These are phyloP conservation scores for Tetrahymena borealis DNA, from an alignment of 73 alveolate genomes.

Conservation along the genomic window DNA sequence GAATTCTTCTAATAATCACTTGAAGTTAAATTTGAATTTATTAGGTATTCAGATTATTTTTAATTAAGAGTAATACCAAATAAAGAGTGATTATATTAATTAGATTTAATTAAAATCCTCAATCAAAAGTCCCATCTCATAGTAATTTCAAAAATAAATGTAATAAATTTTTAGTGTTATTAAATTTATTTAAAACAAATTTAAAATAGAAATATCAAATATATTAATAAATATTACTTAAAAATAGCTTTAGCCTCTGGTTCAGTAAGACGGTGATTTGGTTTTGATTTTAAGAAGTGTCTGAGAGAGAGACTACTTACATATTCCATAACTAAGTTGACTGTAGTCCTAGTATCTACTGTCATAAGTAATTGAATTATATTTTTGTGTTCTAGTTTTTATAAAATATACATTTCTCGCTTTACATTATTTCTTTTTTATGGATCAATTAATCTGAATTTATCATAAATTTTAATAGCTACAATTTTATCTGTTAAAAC, in stretches of 20 bases:
- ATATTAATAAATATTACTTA: background rate
- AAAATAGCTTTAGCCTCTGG: conserved; percentile 40
- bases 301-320: conserved; percentile 35
- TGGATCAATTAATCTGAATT: conserved; percentile 39
- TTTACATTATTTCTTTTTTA: conserved; percentile 28
- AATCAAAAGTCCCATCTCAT: too few species aligned
- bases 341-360: conserved; percentile 40
- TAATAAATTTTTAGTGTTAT: background rate
- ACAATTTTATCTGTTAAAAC: conserved; percentile 25
- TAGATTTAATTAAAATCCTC: too few species aligned
- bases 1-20: too few species aligned
- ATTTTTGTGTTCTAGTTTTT: conserved; percentile 40
- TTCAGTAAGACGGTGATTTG: conserved; percentile 25
- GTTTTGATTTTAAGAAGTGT: conserved; percentile 25
- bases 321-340: conserved; percentile 42
- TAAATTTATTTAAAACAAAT: too few species aligned
- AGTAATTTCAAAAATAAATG: too few species aligned
- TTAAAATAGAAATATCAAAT: background rate
- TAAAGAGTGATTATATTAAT: too few species aligned
- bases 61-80: too few species aligned
- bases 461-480: conserved; percentile 58
- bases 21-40: too few species aligned
- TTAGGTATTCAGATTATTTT: too few species aligned
- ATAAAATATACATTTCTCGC: conserved; percentile 46
- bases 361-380: conserved; percentile 29